These are phyloP conservation scores for Cercophora scortea DNA, from an alignment of 495 filamentous ascomycete genomes.

Conservation along the genomic window DNA sequence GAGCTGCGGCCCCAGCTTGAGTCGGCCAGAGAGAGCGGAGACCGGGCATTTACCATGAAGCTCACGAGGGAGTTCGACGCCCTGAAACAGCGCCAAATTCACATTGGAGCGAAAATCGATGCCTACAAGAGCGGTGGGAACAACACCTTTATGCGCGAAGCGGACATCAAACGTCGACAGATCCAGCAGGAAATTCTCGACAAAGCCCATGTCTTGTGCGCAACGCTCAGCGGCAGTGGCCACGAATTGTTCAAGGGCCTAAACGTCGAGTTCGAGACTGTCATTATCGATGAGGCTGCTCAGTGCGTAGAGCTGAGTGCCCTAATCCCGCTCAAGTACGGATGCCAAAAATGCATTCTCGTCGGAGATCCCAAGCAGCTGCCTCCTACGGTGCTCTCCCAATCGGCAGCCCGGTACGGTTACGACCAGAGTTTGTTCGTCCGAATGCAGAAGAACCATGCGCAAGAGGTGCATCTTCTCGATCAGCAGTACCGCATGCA, in stretches of 20 bases:
- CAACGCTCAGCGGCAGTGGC: constrained; percentile 89
- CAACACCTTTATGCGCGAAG: constrained; percentile 64
- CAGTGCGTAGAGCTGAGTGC: constrained; percentile 97
- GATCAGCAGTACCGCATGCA: constrained; percentile 99
- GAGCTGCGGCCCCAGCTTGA: constrained; percentile 62
- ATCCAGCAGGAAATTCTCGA: constrained; percentile 89
- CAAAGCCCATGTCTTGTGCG: constrained; percentile 84
- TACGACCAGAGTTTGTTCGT: constrained; percentile 99
- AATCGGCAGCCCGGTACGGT: constrained; percentile 82
- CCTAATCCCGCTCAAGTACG: constrained; percentile 94
- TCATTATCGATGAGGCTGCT: constrained; percentile 96
- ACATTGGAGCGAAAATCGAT: constrained; percentile 74
- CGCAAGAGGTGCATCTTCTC: constrained; percentile 83
- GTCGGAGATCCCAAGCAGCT: constrained; percentile 97
- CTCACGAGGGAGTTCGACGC: constrained; percentile 70
- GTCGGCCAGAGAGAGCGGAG: constrained; percentile 54
- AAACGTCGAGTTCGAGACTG: constrained; percentile 95
- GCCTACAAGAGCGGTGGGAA: constrained; percentile 76
- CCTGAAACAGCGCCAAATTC: constrained; percentile 63
- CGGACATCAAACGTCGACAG: constrained; percentile 74
- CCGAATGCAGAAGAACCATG: constrained; percentile 89
- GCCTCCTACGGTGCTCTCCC: constrained; percentile 90
- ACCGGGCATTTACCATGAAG: constrained; percentile 47
- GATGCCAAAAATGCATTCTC: constrained; percentile 91
- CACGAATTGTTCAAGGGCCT: constrained; percentile 96